Evolutionary conservation across 1,284 basidiomycete genomes (phyloP).

Genomic region (Marasmius fiardii): DNA sequence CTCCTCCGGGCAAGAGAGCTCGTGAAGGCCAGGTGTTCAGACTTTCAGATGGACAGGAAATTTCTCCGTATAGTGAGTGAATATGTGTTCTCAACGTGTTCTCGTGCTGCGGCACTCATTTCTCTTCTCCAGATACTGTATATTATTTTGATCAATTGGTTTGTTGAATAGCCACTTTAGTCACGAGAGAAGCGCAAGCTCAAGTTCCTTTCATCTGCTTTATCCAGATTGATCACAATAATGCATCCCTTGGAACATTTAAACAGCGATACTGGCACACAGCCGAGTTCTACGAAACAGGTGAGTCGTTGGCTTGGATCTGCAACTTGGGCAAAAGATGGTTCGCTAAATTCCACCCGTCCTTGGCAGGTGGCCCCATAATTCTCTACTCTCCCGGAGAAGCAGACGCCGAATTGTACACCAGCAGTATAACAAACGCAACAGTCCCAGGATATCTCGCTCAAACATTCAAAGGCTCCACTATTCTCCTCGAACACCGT

Average conservation of each 20-base stretch:
- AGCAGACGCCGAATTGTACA: conserved; percentile 40
- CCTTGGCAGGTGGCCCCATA: conserved; percentile 63
- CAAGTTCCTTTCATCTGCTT: neutral
- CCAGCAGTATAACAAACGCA: conserved; percentile 56
- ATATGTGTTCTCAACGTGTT: neutral
- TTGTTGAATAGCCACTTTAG: too few species aligned
- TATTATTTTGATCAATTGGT: conserved; percentile 48
- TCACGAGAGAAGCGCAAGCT: neutral
- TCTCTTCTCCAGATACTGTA: conserved; percentile 29
- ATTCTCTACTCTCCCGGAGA: conserved; percentile 53
- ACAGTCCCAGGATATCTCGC: conserved; percentile 68
- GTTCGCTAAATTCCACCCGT: neutral
- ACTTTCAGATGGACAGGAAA: conserved; percentile 31
- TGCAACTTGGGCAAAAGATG: too few species aligned
- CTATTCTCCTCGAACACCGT: conserved; percentile 50
- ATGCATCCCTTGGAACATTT: conserved; percentile 73
- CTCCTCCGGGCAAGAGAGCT: too few species aligned
- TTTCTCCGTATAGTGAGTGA: conserved; percentile 35
- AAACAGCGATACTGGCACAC: conserved; percentile 70
- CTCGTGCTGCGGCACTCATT: neutral
- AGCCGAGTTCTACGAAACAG: conserved; percentile 57
- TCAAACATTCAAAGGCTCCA: conserved; percentile 59
- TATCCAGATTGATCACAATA: conserved; percentile 56
- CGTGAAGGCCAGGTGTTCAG: neutral
- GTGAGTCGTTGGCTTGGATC: too few species aligned